Percentiles rank a stretch among this genome's conserved stretches.
These are phyloP conservation scores for Acer saccharum DNA, from an alignment of 345 rosid species.

Conservation along the genomic window DNA sequence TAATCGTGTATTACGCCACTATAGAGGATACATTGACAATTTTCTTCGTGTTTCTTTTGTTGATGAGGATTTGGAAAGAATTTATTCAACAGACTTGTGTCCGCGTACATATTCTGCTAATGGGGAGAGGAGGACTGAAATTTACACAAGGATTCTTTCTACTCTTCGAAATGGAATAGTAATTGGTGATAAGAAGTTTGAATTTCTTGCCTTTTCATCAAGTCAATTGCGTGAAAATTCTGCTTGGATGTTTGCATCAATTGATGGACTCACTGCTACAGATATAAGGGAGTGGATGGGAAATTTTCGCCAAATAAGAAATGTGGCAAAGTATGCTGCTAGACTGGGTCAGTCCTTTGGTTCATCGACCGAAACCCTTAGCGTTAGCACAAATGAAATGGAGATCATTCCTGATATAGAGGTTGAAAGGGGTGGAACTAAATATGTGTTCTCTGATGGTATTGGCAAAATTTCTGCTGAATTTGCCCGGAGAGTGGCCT, in stretches of 20 bases:
- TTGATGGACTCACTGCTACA: conserved; percentile 46
- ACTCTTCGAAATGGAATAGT: conserved; percentile 49
- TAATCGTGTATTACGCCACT: conserved; percentile 56
- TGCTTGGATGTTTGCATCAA: conserved; percentile 77
- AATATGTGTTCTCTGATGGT: conserved; percentile 61
- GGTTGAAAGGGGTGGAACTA: conserved; percentile 14
- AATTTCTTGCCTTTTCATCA: conserved; percentile 71
- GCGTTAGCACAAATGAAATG: conserved; percentile 39
- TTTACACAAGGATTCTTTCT: conserved; percentile 53
- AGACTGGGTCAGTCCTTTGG: conserved; percentile 71
- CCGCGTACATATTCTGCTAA: conserved; percentile 42
- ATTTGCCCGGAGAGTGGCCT: conserved; percentile 52
- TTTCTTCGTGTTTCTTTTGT: conserved; percentile 68
- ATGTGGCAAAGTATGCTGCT: conserved; percentile 72
- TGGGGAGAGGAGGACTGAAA: conserved; percentile 39
- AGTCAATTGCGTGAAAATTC: conserved; percentile 73
- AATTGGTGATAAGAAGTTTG: conserved; percentile 57
- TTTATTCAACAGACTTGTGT: conserved; percentile 65
- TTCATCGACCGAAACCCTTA: conserved; percentile 64
- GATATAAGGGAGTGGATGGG: conserved; percentile 60
- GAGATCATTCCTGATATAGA: conserved; percentile 46
- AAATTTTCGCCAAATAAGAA: conserved; percentile 45
- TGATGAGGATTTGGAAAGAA: conserved; percentile 55
- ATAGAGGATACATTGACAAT: conserved; percentile 34
- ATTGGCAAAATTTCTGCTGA: conserved; percentile 64